phyloP scores from a whole-genome alignment of 2,329 filamentous ascomycete species.

The Cladobotryum mycophilum region DNA sequence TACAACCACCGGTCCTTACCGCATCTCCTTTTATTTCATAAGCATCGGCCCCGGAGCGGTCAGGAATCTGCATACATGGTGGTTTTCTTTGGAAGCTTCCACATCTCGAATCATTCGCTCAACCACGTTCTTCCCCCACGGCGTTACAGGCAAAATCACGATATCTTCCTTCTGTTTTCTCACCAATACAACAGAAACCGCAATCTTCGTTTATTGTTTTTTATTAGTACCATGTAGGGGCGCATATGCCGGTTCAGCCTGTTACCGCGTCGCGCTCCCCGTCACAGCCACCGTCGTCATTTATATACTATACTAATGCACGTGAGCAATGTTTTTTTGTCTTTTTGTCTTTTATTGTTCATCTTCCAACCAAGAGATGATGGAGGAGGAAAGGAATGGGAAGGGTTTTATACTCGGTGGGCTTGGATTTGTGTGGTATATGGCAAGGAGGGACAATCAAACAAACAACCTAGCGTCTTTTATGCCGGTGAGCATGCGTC shows the following conservation, averaged over 20 bases:
- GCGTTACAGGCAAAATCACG: slow-evolving; percentile 3
- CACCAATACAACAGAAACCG: not conserved
- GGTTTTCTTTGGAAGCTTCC: too few relatives aligned
- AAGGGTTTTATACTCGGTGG: not conserved
- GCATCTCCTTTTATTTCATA: slow-evolving; percentile 1
- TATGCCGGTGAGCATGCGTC: slow-evolving; percentile 10
- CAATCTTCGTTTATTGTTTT: not conserved
- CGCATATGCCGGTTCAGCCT: too few relatives aligned
- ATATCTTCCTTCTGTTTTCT: not conserved
- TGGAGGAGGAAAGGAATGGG: not conserved
- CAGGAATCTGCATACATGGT: too few relatives aligned
- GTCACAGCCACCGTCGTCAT: too few relatives aligned
- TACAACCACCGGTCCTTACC: not conserved
- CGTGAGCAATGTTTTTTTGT: slow-evolving; percentile 7
- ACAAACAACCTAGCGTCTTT: slow-evolving; percentile 5
- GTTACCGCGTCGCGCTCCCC: too few relatives aligned
- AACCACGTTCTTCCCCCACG: not conserved
- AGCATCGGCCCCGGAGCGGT: not conserved
- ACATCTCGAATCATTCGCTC: too few relatives aligned
- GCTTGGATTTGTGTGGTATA: slow-evolving; percentile 2
- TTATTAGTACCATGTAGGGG: too few relatives aligned
- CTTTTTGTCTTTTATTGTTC: not conserved
- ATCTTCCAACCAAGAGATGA: not conserved
- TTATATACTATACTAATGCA: slow-evolving; percentile 12
- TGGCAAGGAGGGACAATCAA: not conserved